Conservation (phyloP, 225 moss, liverwort and hornwort genomes). For the Ulota crispa region DNA sequence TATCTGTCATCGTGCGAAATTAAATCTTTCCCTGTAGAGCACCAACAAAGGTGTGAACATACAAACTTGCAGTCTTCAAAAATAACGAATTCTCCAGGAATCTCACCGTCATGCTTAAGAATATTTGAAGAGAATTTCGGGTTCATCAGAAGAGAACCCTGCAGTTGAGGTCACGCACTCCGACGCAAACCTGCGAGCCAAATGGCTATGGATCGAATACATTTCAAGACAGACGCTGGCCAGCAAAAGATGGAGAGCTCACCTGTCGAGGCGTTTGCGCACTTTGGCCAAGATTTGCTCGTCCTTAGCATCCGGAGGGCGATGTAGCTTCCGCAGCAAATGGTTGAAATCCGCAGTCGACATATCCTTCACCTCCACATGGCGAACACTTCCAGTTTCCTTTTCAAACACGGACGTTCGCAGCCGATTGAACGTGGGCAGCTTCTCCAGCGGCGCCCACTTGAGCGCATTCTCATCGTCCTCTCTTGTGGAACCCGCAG, state of each 20-base stretch:
- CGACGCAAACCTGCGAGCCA: neutral
- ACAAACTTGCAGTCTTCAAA: neutral
- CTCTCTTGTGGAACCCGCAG: constrained; percentile 8
- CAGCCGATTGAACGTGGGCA: constrained; percentile 63
- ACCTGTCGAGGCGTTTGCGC: constrained; percentile 66
- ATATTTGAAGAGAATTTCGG: neutral
- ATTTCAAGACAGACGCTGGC: neutral
- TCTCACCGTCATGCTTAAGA: neutral
- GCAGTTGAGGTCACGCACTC: neutral
- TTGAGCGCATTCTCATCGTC: constrained; percentile 55
- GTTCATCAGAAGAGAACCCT: neutral
- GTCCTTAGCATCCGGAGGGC: constrained; percentile 49
- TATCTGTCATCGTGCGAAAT: neutral
- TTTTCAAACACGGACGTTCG: constrained; percentile 62
- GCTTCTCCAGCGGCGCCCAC: constrained; percentile 82
- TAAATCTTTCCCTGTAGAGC: neutral
- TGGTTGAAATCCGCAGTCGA: constrained; percentile 35
- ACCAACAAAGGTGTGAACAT: neutral
- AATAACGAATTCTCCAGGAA: neutral
- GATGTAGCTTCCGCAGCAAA: constrained; percentile 42
- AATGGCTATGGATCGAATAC: neutral
- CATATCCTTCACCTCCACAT: constrained; percentile 42
- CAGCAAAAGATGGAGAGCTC: neutral
- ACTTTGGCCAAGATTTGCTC: constrained; percentile 59
- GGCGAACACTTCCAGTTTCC: constrained; percentile 38